Conservation (phyloP, 169 alveolate genomes). For the Plasmodium cynomolgi region DNA sequence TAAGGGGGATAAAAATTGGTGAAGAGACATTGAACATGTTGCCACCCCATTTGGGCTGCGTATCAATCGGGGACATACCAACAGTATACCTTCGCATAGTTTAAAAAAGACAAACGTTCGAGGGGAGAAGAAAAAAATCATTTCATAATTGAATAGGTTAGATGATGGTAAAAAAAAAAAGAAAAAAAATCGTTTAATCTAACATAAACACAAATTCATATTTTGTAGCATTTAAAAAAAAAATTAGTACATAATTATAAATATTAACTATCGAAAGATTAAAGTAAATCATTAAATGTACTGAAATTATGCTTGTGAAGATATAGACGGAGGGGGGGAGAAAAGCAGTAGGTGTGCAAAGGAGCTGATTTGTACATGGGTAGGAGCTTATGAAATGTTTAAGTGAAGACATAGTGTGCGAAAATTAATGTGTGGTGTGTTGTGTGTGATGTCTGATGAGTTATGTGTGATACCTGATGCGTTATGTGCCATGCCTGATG, state of each 20-base stretch:
- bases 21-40: neutral
- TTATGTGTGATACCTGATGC: too few relatives aligned
- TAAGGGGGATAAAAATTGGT: neutral
- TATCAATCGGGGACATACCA: neutral
- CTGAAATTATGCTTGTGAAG: constrained; percentile 38
- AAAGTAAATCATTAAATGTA: constrained; percentile 24
- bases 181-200: constrained; percentile 8
- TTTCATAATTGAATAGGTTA: neutral
- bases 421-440: neutral
- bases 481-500: too few relatives aligned
- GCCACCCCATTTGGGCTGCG: neutral
- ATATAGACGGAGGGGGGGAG: neutral
- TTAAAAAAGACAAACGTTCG: neutral
- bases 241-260: constrained; percentile 26
- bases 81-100: neutral
- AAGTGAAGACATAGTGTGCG: neutral
- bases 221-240: constrained; percentile 32
- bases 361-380: neutral
- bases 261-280: constrained; percentile 23
- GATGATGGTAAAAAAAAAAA: neutral
- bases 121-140: neutral
- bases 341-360: neutral
- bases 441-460: too few relatives aligned
- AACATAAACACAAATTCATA: constrained; percentile 27
- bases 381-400: neutral